These are phyloP conservation scores for Candida andamanensis DNA, from an alignment of 805 yeast genomes.

Conservation along the genomic window DNA sequence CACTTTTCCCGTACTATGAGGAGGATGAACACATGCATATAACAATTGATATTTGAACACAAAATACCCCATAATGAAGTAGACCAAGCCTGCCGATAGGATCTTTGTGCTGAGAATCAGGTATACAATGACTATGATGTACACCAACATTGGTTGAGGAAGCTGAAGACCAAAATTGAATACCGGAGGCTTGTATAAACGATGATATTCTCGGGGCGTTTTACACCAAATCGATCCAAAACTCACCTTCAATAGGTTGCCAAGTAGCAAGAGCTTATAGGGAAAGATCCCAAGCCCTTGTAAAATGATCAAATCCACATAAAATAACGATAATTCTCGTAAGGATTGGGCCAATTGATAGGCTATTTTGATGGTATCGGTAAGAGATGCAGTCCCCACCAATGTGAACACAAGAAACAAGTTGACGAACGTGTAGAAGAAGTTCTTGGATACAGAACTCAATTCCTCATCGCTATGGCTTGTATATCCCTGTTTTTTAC, in stretches of 20 bases:
- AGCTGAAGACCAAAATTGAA: slow-evolving; percentile 87
- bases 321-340: slow-evolving; percentile 74
- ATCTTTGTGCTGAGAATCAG: slow-evolving; percentile 88
- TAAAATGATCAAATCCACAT: slow-evolving; percentile 77
- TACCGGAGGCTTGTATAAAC: slow-evolving; percentile 79
- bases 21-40: slow-evolving; percentile 90
- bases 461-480: slow-evolving; percentile 91
- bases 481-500: slow-evolving; percentile 80
- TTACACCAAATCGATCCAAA: slow-evolving; percentile 49
- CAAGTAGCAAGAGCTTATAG: slow-evolving; percentile 74
- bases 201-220: slow-evolving; percentile 78
- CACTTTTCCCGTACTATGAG: slow-evolving; percentile 93
- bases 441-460: slow-evolving; percentile 85
- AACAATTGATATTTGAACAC: slow-evolving; percentile 88
- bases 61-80: slow-evolving; percentile 79
- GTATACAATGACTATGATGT: slow-evolving; percentile 80
- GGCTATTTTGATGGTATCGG: slow-evolving; percentile 88
- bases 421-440: slow-evolving; percentile 90
- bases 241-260: slow-evolving; percentile 72
- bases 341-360: slow-evolving; percentile 79
- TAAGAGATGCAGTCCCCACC: slow-evolving; percentile 86
- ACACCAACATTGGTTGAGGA: slow-evolving; percentile 85
- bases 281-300: slow-evolving; percentile 91
- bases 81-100: slow-evolving; percentile 74
- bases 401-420: slow-evolving; percentile 89